phyloP scores from a whole-genome alignment of 306 rosid species.

The Heteromeles arbutifolia region DNA sequence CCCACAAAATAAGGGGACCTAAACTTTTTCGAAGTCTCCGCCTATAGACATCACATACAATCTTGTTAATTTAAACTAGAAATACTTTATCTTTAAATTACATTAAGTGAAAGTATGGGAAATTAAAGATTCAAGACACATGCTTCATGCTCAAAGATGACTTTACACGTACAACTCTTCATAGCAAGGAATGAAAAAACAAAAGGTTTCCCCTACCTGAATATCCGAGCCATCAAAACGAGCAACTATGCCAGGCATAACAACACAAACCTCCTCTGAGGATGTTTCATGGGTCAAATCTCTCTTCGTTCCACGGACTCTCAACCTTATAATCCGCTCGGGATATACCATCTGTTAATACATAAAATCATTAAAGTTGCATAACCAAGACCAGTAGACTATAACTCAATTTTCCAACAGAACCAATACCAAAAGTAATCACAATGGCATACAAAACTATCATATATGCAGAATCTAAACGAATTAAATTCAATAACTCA shows the following conservation, averaged over 20 bases:
- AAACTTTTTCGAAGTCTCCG: not conserved
- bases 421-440: not conserved
- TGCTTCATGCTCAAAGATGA: not conserved
- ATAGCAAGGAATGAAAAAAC: not conserved
- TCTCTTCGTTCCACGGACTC: constrained; percentile 85
- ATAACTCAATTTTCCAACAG: not conserved
- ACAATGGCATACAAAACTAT: not conserved
- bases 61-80: not conserved
- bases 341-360: constrained; percentile 62
- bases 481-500: too few relatives aligned
- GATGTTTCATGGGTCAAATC: constrained; percentile 69
- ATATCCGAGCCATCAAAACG: constrained; percentile 81
- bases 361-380: constrained; percentile 15
- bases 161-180: not conserved
- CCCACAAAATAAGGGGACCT: not conserved
- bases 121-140: not conserved
- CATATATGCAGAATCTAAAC: not conserved
- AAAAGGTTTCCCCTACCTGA: constrained; percentile 45
- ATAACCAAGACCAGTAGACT: not conserved
- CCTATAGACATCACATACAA: not conserved
- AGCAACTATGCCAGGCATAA: constrained; percentile 74
- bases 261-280: constrained; percentile 79
- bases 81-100: not conserved
- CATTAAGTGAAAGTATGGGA: not conserved
- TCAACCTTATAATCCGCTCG: constrained; percentile 60